Percentiles rank a stretch among this genome's conserved stretches.
Evolutionary conservation across 2,329 filamentous ascomycete genomes (phyloP).

Genomic region (Claviceps pazoutovae): DNA sequence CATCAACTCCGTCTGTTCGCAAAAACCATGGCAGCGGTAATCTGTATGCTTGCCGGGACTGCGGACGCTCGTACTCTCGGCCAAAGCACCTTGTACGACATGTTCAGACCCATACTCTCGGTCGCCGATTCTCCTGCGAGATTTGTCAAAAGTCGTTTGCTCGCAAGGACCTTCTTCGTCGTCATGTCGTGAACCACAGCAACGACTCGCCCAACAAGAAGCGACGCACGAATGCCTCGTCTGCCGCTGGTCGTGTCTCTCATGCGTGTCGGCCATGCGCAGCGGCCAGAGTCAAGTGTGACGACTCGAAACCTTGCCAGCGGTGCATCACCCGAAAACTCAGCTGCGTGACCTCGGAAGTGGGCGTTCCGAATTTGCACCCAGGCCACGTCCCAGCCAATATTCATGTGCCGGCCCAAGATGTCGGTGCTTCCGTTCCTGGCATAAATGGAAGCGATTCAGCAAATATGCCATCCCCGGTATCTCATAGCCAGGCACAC

Average conservation of each 20-base stretch:
- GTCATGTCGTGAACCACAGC: conserved; percentile 37
- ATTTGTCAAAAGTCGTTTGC: conserved; percentile 41
- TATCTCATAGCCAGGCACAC: conserved; percentile 10
- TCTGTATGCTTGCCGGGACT: conserved; percentile 37
- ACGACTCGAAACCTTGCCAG: conserved; percentile 39
- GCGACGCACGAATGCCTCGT: conserved; percentile 29
- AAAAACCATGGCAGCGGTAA: conserved; percentile 17
- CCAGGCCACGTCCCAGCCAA: conserved; percentile 26
- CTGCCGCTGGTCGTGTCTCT: conserved; percentile 33
- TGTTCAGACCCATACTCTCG: conserved; percentile 36
- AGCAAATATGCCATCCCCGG: conserved; percentile 9
- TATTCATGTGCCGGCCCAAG: conserved; percentile 12
- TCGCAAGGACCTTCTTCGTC: conserved; percentile 37
- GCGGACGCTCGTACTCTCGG: conserved; percentile 35
- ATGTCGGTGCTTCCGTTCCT: conserved; percentile 4
- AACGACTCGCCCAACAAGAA: conserved; percentile 34
- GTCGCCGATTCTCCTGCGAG: conserved; percentile 34
- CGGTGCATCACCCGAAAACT: conserved; percentile 34
- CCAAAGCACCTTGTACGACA: conserved; percentile 40
- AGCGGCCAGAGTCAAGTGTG: conserved; percentile 38
- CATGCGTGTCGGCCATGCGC: conserved; percentile 40
- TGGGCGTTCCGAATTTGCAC: conserved; percentile 28
- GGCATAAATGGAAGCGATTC: conserved; percentile 1
- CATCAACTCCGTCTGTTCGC: not conserved
- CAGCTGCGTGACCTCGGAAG: conserved; percentile 26